Percentiles rank a stretch among this genome's conserved stretches.
These are phyloP conservation scores for Pythium dissimile DNA, from an alignment of 352 stramenopile genomes.

Conservation along the genomic window DNA sequence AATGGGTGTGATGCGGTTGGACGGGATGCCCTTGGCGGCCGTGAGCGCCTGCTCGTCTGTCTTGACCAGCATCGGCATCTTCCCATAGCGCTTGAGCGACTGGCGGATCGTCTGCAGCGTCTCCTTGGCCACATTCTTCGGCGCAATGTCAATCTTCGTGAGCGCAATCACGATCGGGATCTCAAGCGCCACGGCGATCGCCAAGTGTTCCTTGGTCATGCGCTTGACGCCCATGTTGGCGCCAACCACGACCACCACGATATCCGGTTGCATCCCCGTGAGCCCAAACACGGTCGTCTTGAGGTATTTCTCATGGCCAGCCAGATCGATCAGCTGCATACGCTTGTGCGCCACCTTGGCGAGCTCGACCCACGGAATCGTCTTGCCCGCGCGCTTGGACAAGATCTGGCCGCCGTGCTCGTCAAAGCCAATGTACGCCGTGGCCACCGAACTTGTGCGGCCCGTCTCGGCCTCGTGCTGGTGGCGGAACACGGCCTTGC, in stretches of 20 bases:
- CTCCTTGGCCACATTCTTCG: constrained; percentile 91
- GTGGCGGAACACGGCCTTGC: constrained; percentile 83
- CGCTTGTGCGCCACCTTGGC: constrained; percentile 75
- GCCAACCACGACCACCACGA: constrained; percentile 92
- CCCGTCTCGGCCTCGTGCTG: constrained; percentile 84
- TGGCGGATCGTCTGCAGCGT: constrained; percentile 89
- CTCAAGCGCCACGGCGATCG: constrained; percentile 89
- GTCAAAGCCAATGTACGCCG: constrained; percentile 82
- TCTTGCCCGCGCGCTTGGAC: constrained; percentile 65
- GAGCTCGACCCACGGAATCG: constrained; percentile 78
- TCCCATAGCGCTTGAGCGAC: constrained; percentile 83
- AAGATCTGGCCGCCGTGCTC: constrained; percentile 71
- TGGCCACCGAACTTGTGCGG: constrained; percentile 80
- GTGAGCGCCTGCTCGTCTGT: constrained; percentile 77
- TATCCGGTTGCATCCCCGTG: constrained; percentile 95
- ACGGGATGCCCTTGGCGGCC: constrained; percentile 86
- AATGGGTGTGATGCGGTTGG: constrained; percentile 94
- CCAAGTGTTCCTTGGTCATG: constrained; percentile 93
- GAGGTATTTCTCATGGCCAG: constrained; percentile 98
- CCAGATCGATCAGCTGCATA: constrained; percentile 87
- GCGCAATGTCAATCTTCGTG: constrained; percentile 94
- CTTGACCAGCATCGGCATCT: constrained; percentile 94
- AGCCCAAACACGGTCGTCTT: constrained; percentile 99
- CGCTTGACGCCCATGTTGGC: constrained; percentile 94
- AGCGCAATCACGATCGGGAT: constrained; percentile 93